Percentiles rank a stretch among this genome's conserved stretches.
phyloP scores from a whole-genome alignment of 352 stramenopile species.

The Pythium aquatile region DNA sequence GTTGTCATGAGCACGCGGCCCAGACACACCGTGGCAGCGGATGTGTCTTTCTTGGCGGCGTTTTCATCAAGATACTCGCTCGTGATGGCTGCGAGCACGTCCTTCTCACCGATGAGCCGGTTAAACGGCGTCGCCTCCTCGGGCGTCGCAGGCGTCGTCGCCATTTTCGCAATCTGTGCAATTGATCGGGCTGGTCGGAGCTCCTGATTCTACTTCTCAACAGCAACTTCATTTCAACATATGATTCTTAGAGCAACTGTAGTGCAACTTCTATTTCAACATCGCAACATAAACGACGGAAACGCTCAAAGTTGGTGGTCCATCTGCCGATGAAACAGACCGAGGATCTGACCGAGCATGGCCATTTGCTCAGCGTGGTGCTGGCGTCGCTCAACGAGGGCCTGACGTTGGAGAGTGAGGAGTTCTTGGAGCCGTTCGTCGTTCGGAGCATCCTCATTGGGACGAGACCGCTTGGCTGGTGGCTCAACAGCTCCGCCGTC shows the following conservation, averaged over 20 bases:
- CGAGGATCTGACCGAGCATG: slow-evolving; percentile 41
- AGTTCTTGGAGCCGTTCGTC: slow-evolving; percentile 32
- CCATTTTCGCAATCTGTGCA: neutral
- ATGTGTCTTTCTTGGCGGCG: slow-evolving; percentile 54
- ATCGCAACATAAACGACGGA: neutral
- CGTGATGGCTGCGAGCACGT: slow-evolving; percentile 72
- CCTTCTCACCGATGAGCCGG: slow-evolving; percentile 67
- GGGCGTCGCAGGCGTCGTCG: slow-evolving; percentile 6
- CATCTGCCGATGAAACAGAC: slow-evolving; percentile 30
- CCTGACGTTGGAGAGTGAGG: slow-evolving; percentile 31
- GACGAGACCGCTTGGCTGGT: slow-evolving; percentile 12
- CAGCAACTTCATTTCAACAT: neutral
- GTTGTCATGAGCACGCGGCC: slow-evolving; percentile 82
- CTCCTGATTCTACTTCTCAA: neutral
- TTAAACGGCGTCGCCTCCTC: slow-evolving; percentile 28
- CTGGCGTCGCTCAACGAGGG: slow-evolving; percentile 45
- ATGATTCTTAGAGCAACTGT: neutral
- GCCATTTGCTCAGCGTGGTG: slow-evolving; percentile 63
- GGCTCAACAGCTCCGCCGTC: neutral
- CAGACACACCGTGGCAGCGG: slow-evolving; percentile 56
- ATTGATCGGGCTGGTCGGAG: neutral
- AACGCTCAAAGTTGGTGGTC: neutral
- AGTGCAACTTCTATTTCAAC: neutral
- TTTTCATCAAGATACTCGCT: slow-evolving; percentile 74
- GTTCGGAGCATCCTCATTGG: neutral